These are phyloP conservation scores for Neurospora sp. DNA, from an alignment of 495 filamentous ascomycete species.

Conservation along the genomic window DNA sequence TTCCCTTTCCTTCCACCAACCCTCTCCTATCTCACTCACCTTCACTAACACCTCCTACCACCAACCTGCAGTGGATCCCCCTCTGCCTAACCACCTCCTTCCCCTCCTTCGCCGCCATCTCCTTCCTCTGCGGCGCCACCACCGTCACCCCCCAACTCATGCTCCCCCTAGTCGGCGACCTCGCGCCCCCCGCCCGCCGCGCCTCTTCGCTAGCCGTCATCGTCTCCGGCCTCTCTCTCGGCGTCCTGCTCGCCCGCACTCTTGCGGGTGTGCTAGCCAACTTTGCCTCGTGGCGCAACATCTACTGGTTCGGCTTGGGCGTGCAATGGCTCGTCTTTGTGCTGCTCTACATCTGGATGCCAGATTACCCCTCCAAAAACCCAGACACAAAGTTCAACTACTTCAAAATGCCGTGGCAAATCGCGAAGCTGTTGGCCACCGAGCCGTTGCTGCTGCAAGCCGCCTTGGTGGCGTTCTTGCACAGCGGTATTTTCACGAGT, in stretches of 20 bases:
- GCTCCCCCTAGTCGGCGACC: constrained; percentile 75
- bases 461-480: constrained; percentile 27
- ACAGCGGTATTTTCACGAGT: constrained; percentile 31
- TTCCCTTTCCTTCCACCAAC: not conserved
- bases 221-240: constrained; percentile 66
- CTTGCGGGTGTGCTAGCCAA: constrained; percentile 66
- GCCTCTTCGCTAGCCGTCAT: constrained; percentile 63
- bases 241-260: constrained; percentile 66
- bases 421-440: constrained; percentile 47
- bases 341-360: constrained; percentile 64
- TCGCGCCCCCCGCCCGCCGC: constrained; percentile 58
- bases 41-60: constrained; percentile 3
- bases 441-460: constrained; percentile 61
- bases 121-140: constrained; percentile 58
- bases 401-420: constrained; percentile 52
- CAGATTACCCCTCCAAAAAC: constrained; percentile 70
- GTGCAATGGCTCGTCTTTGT: constrained; percentile 59
- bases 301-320: constrained; percentile 73
- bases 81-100: constrained; percentile 62
- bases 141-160: constrained; percentile 82
- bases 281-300: constrained; percentile 59
- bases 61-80: constrained; percentile 45
- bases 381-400: constrained; percentile 49
- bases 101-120: constrained; percentile 53
- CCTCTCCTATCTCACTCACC: not conserved